A percentile compares a stretch with the other conserved stretches of the same genome.
Conservation (phyloP, 1,139 yeast species). For the Protomyces pachydermus region DNA sequence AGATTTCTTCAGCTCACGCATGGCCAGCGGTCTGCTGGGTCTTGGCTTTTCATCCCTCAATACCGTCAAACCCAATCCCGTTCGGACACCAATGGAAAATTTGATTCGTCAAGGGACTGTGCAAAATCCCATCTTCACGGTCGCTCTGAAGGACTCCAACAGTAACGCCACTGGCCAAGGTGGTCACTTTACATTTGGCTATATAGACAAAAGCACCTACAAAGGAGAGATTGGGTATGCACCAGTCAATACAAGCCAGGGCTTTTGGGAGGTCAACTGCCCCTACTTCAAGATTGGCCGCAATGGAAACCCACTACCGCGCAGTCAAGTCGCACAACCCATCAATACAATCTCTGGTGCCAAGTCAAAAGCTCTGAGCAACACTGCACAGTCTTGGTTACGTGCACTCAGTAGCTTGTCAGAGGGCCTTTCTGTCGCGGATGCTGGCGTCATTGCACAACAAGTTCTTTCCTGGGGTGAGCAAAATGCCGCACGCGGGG, state of each 20-base stretch:
- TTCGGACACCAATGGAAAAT: constrained; percentile 21
- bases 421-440: constrained; percentile 9
- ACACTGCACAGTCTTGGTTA: neutral
- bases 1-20: constrained; percentile 12
- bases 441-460: constrained; percentile 8
- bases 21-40: constrained; percentile 23
- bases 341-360: neutral
- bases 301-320: constrained; percentile 81
- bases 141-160: constrained; percentile 9
- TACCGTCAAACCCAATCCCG: constrained; percentile 22
- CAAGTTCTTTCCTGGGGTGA: neutral
- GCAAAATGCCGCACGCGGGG: neutral
- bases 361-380: neutral
- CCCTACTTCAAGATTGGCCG: constrained; percentile 80
- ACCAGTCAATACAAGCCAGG: constrained; percentile 94
- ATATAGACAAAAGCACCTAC: constrained; percentile 8
- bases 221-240: constrained; percentile 24
- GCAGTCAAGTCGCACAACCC: constrained; percentile 41
- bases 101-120: constrained; percentile 15
- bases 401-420: neutral
- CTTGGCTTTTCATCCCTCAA: constrained; percentile 22
- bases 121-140: constrained; percentile 10
- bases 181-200: constrained; percentile 73
- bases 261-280: constrained; percentile 96
- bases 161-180: constrained; percentile 42